Percentiles rank a stretch among this genome's conserved stretches.
Conservation (phyloP, 306 rosid species). For the Lagenaria siceraria region DNA sequence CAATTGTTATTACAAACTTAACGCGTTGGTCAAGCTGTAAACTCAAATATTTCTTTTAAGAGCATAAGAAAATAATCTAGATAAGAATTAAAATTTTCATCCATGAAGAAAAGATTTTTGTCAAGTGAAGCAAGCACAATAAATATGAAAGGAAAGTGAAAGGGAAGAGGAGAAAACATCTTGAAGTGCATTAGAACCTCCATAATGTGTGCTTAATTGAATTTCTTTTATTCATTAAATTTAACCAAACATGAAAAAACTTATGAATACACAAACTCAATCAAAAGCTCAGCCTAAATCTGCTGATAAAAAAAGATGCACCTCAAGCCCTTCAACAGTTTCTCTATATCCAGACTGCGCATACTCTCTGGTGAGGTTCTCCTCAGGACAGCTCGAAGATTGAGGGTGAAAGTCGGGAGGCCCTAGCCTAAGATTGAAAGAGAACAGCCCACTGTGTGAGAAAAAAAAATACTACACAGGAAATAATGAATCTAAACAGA, state of each 20-base stretch:
- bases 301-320: constrained; percentile 9
- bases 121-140: not conserved
- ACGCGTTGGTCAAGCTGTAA: not conserved
- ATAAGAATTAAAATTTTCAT: not conserved
- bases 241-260: not conserved
- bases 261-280: not conserved
- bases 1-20: not conserved
- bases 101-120: not conserved
- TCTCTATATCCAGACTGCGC: constrained; percentile 70
- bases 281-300: not conserved
- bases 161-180: not conserved
- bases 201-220: not conserved
- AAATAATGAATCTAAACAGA: not conserved
- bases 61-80: not conserved
- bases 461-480: not conserved
- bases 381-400: constrained; percentile 76
- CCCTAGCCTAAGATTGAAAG: constrained; percentile 57
- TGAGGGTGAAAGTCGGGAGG: constrained; percentile 88
- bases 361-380: constrained; percentile 79
- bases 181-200: not conserved
- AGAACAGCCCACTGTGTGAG: constrained; percentile 3
- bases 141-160: not conserved
- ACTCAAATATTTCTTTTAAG: not conserved
- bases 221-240: not conserved
- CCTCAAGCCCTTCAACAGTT: constrained; percentile 92